Percentiles rank a stretch among this genome's conserved stretches.
Evolutionary conservation across 306 rosid species (phyloP).

Genomic region (Vigna radiata): DNA sequence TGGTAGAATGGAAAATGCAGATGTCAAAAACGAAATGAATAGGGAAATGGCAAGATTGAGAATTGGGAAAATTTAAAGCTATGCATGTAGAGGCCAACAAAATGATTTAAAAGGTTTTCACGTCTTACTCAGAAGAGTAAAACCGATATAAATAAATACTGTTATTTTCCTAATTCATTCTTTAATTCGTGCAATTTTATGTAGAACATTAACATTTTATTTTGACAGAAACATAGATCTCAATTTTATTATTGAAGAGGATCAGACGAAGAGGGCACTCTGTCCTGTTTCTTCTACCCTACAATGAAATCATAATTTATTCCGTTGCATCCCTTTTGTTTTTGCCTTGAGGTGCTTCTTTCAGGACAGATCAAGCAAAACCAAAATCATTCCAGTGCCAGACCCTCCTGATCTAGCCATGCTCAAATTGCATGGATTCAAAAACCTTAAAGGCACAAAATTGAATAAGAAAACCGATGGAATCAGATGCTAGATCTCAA

Average conservation of each 20-base stretch:
- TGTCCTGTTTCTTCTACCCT: background rate
- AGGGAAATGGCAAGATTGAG: background rate
- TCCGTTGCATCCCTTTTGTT: background rate
- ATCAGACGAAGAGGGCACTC: background rate
- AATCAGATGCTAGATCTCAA: slow-evolving; percentile 30
- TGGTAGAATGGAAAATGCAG: background rate
- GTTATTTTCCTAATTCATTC: background rate
- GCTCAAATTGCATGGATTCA: background rate
- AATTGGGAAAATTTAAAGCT: background rate
- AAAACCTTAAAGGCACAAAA: background rate
- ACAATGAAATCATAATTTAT: slow-evolving; percentile 7
- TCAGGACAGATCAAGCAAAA: slow-evolving; percentile 22
- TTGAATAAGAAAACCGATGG: background rate
- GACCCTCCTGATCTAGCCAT: slow-evolving; percentile 9
- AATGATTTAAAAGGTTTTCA: background rate
- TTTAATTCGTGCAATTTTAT: background rate
- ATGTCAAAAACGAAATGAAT: background rate
- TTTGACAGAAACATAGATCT: background rate
- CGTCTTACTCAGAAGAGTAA: background rate
- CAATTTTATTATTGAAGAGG: background rate
- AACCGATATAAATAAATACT: background rate
- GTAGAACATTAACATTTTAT: background rate
- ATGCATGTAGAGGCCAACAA: background rate
- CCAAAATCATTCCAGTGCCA: background rate
- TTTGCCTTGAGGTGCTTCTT: background rate